These are phyloP conservation scores for Fusarium heterosporum DNA, from an alignment of 2,329 filamentous ascomycete species.

Conservation along the genomic window DNA sequence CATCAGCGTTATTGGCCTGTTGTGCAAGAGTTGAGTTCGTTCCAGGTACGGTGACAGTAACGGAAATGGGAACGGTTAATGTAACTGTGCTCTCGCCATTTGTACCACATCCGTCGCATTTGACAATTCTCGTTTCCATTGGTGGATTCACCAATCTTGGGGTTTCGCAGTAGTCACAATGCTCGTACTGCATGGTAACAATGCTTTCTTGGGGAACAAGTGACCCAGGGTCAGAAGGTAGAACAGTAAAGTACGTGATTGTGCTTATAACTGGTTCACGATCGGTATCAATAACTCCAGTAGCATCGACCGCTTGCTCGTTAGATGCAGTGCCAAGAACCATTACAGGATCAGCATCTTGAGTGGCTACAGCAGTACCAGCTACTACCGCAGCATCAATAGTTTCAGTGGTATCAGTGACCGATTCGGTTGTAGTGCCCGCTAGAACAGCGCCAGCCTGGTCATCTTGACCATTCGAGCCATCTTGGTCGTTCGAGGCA, in stretches of 20 bases:
- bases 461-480: neutral
- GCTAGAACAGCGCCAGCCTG: neutral
- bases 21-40: slow-evolving; percentile 1
- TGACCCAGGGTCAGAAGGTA: slow-evolving; percentile 50
- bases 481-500: neutral
- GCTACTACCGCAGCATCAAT: neutral
- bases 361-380: neutral
- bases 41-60: slow-evolving; percentile 3
- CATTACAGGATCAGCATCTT: neutral
- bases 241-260: slow-evolving; percentile 42
- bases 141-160: slow-evolving; percentile 28
- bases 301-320: neutral
- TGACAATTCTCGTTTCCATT: slow-evolving; percentile 41
- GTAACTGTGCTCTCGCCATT: slow-evolving; percentile 42
- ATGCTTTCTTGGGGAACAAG: slow-evolving; percentile 51
- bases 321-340: neutral
- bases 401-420: neutral
- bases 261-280: slow-evolving; percentile 34
- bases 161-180: slow-evolving; percentile 40
- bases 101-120: slow-evolving; percentile 41
- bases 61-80: slow-evolving; percentile 40
- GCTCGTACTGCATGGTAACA: slow-evolving; percentile 48
- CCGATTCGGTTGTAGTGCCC: neutral
- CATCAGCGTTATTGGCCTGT: slow-evolving; percentile 5
- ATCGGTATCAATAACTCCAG: slow-evolving; percentile 2